Evolutionary conservation across 345 rosid genomes (phyloP), one percentile per base, ranked within the genome.

Genomic region (Odontarrhena argentea): DNA sequence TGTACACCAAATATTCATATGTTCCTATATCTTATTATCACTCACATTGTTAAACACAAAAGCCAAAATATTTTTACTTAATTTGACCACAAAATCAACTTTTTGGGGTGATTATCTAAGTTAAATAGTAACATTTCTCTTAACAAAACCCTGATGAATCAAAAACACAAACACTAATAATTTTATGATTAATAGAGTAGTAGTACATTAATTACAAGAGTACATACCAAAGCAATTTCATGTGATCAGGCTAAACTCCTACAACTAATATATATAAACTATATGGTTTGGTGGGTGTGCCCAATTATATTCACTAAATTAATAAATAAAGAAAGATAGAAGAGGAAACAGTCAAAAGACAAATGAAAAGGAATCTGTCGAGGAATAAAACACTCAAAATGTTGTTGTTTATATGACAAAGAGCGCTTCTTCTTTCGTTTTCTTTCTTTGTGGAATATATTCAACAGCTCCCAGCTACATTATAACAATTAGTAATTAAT

Each of bases 381-480:
- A 64, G 55, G 59, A 71, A 55, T 48, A 63, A 47, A 63, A 63
- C 24, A 62, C 52, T 28, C 50, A 55, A 55, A 45, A 62, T 14
- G 38, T 36, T 56, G 37, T n/a, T 45, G 7, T 56, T 45, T 51
- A 22, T 32, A 56, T 22, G 65, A 56, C 44, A 57, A 56, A 42
- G 37, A 43, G 43, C 4, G 12, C 26, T 73, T 49, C 70, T 42
- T 56, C 54, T 57, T 64, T 56, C 46, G 24, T 57, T 73, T 56
- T 73, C 67, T 55, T 50, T 45, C 50, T 51, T 44, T 40, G 43
- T 44, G 50, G 76, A 73, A 73, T 73, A 59, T 66, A 66, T 73
- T 60, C 77, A 73, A 59, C 77, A 73, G 32, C 76, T 73, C 36
- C 55, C 35, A 59, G 26, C 49, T 73, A 51, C 48, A 55, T 28